Evolutionary conservation across 129 eudicot species (phyloP).

Genomic region (Tanacetum coccineum): DNA sequence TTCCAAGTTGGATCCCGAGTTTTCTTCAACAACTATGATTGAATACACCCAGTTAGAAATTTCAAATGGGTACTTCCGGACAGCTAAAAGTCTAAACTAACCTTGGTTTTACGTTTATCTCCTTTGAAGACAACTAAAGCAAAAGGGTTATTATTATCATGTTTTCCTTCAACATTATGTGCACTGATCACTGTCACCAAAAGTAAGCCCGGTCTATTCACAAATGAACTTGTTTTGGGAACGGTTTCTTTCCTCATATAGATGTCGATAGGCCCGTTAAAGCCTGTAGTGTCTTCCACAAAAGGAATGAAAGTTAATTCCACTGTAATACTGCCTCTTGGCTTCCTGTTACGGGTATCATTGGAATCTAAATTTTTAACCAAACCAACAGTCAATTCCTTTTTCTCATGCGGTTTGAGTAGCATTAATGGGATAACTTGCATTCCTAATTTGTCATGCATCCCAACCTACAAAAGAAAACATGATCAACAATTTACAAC

Average conservation of each 20-base stretch:
- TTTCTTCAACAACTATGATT: conserved; percentile 42
- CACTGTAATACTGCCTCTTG: conserved; percentile 54
- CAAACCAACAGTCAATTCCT: conserved; percentile 46
- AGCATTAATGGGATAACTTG: conserved; percentile 55
- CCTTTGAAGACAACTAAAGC: conserved; percentile 51
- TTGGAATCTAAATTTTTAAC: conserved; percentile 38
- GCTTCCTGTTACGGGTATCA: conserved; percentile 49
- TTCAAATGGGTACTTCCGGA: not conserved
- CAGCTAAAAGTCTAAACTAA: conserved; percentile 17
- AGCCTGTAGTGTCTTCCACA: conserved; percentile 30
- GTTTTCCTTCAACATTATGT: conserved; percentile 55
- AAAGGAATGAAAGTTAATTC: conserved; percentile 58
- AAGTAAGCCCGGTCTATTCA: conserved; percentile 43
- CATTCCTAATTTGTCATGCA: conserved; percentile 61
- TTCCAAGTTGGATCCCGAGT: conserved; percentile 61
- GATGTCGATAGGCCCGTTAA: conserved; percentile 34
- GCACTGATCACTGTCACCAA: conserved; percentile 44
- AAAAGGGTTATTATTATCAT: conserved; percentile 48
- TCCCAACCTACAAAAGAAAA: conserved; percentile 39
- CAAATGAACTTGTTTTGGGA: conserved; percentile 25
- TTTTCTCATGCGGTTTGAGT: conserved; percentile 45
- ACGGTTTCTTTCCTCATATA: conserved; percentile 25
- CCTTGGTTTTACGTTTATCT: conserved; percentile 56
- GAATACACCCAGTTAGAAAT: conserved; percentile 10
- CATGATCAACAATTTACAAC: conserved; percentile 3